These are phyloP conservation scores for Haplosporangium sp. DNA, from an alignment of 371 early-diverging fungal species.

Conservation along the genomic window DNA sequence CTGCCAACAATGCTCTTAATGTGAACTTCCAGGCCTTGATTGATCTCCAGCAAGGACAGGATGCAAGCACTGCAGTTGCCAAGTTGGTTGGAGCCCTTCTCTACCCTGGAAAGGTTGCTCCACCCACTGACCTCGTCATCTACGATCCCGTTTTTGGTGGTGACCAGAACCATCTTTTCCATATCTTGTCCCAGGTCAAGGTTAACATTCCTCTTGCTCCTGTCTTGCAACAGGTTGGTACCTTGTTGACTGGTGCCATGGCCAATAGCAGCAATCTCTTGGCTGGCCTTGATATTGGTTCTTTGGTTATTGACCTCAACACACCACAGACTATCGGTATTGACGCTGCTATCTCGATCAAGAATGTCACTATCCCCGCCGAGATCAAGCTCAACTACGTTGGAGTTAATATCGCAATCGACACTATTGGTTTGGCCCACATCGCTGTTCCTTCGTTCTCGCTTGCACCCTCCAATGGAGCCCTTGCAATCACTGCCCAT, in stretches of 20 bases:
- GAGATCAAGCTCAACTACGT: constrained; percentile 53
- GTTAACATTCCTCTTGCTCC: constrained; percentile 39
- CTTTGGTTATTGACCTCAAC: constrained; percentile 41
- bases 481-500: constrained; percentile 32
- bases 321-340: constrained; percentile 48
- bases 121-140: constrained; percentile 46
- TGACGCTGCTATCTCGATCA: constrained; percentile 37
- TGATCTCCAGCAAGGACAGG: constrained; percentile 35
- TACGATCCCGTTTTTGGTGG: constrained; percentile 54
- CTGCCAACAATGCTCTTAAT: constrained; percentile 33
- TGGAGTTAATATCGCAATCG: constrained; percentile 36
- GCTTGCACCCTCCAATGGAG: constrained; percentile 33
- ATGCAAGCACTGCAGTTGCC: constrained; percentile 30
- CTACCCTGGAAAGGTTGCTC: constrained; percentile 43
- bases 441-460: constrained; percentile 37
- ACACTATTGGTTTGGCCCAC: constrained; percentile 33
- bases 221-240: constrained; percentile 32
- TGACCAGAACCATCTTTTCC: constrained; percentile 46
- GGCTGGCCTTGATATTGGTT: constrained; percentile 46
- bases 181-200: constrained; percentile 46
- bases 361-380: constrained; percentile 40
- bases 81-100: constrained; percentile 39
- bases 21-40: constrained; percentile 39
- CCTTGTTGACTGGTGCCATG: constrained; percentile 25
- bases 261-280: constrained; percentile 25